phyloP scores from a whole-genome alignment of 2,329 filamentous ascomycete species.

The Neophaeococcomyces mojaviensis region DNA sequence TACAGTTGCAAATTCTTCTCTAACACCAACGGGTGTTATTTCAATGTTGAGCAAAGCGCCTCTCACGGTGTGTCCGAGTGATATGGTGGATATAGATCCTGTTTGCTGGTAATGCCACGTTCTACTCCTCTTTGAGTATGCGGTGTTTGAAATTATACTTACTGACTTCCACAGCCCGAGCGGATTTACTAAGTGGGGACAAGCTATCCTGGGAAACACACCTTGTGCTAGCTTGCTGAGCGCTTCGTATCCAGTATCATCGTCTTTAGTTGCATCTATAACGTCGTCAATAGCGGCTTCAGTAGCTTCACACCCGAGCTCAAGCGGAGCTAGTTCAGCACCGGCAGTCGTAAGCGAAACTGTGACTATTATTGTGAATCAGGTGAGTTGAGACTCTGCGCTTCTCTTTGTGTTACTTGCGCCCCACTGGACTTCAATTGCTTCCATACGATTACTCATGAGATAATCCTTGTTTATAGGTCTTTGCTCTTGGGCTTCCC shows the following conservation, averaged over 20 bases:
- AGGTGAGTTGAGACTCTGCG: constrained; percentile 7
- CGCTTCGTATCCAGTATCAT: constrained; percentile 8
- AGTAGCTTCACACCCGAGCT: too few relatives aligned
- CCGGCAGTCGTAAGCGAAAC: constrained; percentile 9
- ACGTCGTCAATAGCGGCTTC: constrained; percentile 5
- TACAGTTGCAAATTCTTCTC: constrained; percentile 13
- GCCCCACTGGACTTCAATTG: too few relatives aligned
- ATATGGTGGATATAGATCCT: constrained; percentile 16
- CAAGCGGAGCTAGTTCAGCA: too few relatives aligned
- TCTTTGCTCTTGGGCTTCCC: constrained; percentile 16
- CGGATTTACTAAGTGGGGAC: constrained; percentile 12
- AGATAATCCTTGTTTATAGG: constrained; percentile 5
- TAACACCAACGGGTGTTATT: constrained; percentile 13
- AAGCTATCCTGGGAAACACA: constrained; percentile 14
- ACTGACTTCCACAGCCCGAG: constrained; percentile 7
- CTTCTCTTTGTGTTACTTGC: too few relatives aligned
- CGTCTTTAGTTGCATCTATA: constrained; percentile 15
- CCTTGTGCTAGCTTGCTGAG: constrained; percentile 14
- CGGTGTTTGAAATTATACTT: too few relatives aligned
- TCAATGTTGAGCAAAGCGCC: constrained; percentile 15
- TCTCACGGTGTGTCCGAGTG: constrained; percentile 16
- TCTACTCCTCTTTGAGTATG: too few relatives aligned
- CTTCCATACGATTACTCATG: too few relatives aligned
- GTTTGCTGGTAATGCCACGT: constrained; percentile 13
- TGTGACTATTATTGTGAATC: constrained; percentile 13